Base-by-base conservation (phyloP, 1,139 yeast species). In the Hyphopichia khmerensis region DNA sequence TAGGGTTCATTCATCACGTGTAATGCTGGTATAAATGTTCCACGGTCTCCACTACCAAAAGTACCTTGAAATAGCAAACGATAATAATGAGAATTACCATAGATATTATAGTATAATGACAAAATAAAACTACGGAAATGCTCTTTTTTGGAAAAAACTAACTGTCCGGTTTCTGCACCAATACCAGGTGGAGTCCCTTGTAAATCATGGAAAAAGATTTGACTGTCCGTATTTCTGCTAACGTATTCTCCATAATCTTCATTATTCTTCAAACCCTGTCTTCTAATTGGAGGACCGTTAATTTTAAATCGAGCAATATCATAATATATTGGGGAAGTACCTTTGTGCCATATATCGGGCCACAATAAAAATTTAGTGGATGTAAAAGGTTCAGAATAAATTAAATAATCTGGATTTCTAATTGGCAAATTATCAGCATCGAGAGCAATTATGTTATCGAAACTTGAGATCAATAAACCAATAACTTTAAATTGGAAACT, bases 301-400 rank as follows among this genome's bases (percentile, higher is more conserved):
- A 48, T 47, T 15, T 47, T 45, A 35, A 55, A 44, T 6, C 58
- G 48, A 5, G 63, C 62, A 33, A 60, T 51, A n/a, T 59, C 57
- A 44, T 59, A 60, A 40, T 46, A 60, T 13, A 46, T 37, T 2
- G 64, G 60, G 11, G 62, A 56, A 6, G 50, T 49, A n/a, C 52
- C 53, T 40, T 56, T 52, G 39, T 57, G 64, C 61, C 61, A 57
- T 31, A 53, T 46, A 34, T 59, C 62, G 1, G 65, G 65, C 64
- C 64, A 60, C 34, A 60, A 45, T 15, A 60, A 42, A 44, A 53
- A 56, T 21, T 53, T 51, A 7, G 55, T 43, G 27, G 48, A 42
- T 29, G 50, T 35, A 41, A 47, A 59, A 11, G 58, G 51, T 26
- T 48, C 52, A 15, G 52, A 41, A 18, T 40, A 36, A 17, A 60